Evolutionary conservation across 768 basidiomycete genomes (phyloP).

Genomic region (Glaciozyma antarctica): DNA sequence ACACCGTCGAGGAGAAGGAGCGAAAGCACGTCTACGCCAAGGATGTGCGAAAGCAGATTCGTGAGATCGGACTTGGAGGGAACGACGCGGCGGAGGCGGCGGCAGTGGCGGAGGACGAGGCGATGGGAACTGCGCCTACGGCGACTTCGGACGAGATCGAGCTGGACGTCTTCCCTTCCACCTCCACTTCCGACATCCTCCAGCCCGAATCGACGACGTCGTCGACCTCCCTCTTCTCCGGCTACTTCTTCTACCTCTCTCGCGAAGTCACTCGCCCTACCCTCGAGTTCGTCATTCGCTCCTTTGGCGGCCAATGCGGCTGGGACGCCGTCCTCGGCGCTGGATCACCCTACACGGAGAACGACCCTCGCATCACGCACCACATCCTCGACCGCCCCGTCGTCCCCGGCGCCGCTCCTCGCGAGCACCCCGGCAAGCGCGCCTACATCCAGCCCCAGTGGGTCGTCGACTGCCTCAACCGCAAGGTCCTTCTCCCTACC

Average conservation of each 20-base stretch:
- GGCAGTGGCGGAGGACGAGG: slow-evolving; percentile 33
- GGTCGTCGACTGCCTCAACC: slow-evolving; percentile 92
- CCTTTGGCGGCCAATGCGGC: slow-evolving; percentile 83
- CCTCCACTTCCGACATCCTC: slow-evolving; percentile 31
- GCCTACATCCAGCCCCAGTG: slow-evolving; percentile 95
- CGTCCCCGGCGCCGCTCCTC: slow-evolving; percentile 32
- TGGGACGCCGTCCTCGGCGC: slow-evolving; percentile 69
- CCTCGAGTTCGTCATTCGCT: slow-evolving; percentile 86
- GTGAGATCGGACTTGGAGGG: slow-evolving; percentile 20
- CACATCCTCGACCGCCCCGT: slow-evolving; percentile 85
- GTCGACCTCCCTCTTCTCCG: slow-evolving; percentile 53
- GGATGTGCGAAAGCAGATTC: slow-evolving; percentile 47
- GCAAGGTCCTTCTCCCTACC: slow-evolving; percentile 69
- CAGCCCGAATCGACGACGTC: slow-evolving; percentile 30
- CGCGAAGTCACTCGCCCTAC: slow-evolving; percentile 82
- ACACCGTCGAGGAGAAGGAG: slow-evolving; percentile 40
- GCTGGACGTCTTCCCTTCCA: slow-evolving; percentile 33
- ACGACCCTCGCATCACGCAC: slow-evolving; percentile 79
- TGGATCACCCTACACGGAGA: slow-evolving; percentile 64
- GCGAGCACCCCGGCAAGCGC: slow-evolving; percentile 46
- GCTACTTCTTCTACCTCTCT: slow-evolving; percentile 86
- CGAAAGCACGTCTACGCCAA: slow-evolving; percentile 48
- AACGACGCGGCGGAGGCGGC: slow-evolving; percentile 31
- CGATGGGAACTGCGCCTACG: slow-evolving; percentile 30
- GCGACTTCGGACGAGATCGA: slow-evolving; percentile 35